Conservation (phyloP, 352 stramenopile species). For the Globisporangium echinulatum region DNA sequence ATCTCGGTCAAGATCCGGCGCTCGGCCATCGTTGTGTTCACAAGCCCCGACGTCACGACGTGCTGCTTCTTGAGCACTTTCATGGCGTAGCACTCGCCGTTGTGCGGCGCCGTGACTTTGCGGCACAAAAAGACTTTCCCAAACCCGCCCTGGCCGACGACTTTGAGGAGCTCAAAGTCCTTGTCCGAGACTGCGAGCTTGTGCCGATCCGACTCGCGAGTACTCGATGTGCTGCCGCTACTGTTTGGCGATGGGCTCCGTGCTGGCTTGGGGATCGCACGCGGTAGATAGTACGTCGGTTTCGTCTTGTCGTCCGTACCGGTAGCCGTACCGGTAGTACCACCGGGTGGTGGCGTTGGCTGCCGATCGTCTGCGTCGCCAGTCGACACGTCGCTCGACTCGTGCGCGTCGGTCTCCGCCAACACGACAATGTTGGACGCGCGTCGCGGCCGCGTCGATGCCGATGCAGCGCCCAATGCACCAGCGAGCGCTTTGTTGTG, state of each 20-base stretch:
- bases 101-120: conserved; percentile 87
- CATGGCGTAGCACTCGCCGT: conserved; percentile 96
- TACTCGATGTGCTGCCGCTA: conserved; percentile 12
- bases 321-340: conserved; percentile 4
- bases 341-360: too few relatives aligned
- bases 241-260: conserved; percentile 16
- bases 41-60: conserved; percentile 85
- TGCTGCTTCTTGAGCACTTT: conserved; percentile 95
- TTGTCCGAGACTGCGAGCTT: conserved; percentile 67
- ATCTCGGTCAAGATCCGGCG: conserved; percentile 90
- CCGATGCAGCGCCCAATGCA: neutral
- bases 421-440: conserved; percentile 87
- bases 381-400: conserved; percentile 65
- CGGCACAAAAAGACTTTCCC: conserved; percentile 97
- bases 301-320: conserved; percentile 39
- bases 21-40: conserved; percentile 93
- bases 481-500: conserved; percentile 4
- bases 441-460: conserved; percentile 20
- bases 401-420: conserved; percentile 73
- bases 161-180: conserved; percentile 96
- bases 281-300: conserved; percentile 78
- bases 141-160: conserved; percentile 96
- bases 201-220: conserved; percentile 15
- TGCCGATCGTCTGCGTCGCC: conserved; percentile 47
- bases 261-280: conserved; percentile 43